Conservation (phyloP, 2,329 filamentous ascomycete genomes). For the Penicillium sp. region DNA sequence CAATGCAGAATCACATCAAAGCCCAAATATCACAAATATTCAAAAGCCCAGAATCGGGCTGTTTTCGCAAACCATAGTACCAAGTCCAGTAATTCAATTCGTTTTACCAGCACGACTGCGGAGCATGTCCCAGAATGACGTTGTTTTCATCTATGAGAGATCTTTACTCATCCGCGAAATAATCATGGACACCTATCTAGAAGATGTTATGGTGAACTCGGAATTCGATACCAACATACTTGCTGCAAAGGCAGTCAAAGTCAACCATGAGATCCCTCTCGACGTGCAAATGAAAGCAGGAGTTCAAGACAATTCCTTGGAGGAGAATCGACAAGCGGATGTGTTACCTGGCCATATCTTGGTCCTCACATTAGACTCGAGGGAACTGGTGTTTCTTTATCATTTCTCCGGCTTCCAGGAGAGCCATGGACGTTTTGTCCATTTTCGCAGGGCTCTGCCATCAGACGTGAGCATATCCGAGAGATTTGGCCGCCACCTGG, state of each 20-base stretch:
- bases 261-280: conserved; percentile 40
- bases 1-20: neutral
- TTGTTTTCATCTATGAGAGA: conserved; percentile 80
- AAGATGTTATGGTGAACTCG: conserved; percentile 70
- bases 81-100: conserved; percentile 70
- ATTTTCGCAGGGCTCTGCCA: conserved; percentile 58
- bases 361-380: conserved; percentile 69
- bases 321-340: conserved; percentile 13
- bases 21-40: conserved; percentile 2
- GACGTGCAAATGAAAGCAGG: conserved; percentile 28
- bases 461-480: conserved; percentile 50
- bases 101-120: conserved; percentile 78
- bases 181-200: conserved; percentile 59
- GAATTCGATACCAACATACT: conserved; percentile 77
- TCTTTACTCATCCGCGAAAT: conserved; percentile 79
- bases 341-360: conserved; percentile 73
- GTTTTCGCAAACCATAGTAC: conserved; percentile 71
- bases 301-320: conserved; percentile 10
- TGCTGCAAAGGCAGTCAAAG: conserved; percentile 72
- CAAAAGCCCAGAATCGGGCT: conserved; percentile 60
- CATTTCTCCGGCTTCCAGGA: conserved; percentile 32
- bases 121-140: conserved; percentile 67
- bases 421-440: conserved; percentile 57
- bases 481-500: conserved; percentile 62
- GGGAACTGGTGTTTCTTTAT: conserved; percentile 74